phyloP scores from a whole-genome alignment of 495 filamentous ascomycete genomes.

The Hypoxylon rickii region DNA sequence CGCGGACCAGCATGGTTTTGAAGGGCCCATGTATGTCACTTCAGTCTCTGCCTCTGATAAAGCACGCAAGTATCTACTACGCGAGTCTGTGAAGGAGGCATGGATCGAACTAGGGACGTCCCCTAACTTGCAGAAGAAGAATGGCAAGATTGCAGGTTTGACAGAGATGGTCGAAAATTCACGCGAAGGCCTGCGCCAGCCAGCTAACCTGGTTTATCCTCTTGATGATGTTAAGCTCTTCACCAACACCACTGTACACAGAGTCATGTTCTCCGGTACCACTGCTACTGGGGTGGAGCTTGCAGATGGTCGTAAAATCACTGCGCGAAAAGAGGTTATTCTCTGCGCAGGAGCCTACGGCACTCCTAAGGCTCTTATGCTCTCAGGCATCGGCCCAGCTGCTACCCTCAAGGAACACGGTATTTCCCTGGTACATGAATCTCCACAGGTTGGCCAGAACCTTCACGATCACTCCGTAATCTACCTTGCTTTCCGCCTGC shows the following conservation, averaged over 20 bases:
- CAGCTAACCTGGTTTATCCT: constrained; percentile 39
- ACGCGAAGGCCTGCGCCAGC: constrained; percentile 41
- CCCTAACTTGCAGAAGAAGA: constrained; percentile 31
- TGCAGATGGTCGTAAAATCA: constrained; percentile 30
- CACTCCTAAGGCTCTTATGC: constrained; percentile 25
- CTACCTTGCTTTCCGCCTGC: constrained; percentile 36
- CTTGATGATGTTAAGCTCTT: constrained; percentile 36
- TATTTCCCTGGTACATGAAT: constrained; percentile 18
- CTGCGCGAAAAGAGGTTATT: constrained; percentile 22
- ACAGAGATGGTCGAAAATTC: constrained; percentile 41
- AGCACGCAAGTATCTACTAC: constrained; percentile 40
- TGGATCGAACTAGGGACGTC: constrained; percentile 37
- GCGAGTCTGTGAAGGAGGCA: constrained; percentile 29
- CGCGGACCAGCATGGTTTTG: constrained; percentile 31
- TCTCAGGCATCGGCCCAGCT: constrained; percentile 23
- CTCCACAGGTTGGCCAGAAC: constrained; percentile 21
- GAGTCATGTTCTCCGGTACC: constrained; percentile 32
- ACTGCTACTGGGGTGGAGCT: constrained; percentile 38
- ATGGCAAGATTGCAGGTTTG: constrained; percentile 40
- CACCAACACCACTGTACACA: constrained; percentile 37
- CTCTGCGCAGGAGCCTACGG: constrained; percentile 19
- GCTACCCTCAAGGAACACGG: constrained; percentile 23
- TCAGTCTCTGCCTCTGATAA: constrained; percentile 14
- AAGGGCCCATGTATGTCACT: constrained; percentile 40
- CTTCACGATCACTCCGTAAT: constrained; percentile 28